A percentile compares a stretch with the other conserved stretches of the same genome.
These are phyloP conservation scores for Thelonectria blattea DNA, from an alignment of 2,329 filamentous ascomycete species.

Conservation along the genomic window DNA sequence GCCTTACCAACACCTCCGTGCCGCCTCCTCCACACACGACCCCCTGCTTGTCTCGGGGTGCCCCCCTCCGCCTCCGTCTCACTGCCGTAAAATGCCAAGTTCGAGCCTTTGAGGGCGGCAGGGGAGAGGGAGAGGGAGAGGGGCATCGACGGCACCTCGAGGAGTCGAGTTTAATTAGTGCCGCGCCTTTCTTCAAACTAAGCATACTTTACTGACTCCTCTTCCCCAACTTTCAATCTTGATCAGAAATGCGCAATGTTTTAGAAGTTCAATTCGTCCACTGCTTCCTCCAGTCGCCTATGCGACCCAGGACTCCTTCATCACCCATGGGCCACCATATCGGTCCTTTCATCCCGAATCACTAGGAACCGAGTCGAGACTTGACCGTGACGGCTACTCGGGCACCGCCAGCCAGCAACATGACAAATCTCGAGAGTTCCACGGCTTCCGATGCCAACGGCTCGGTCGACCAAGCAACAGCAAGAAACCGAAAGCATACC, in stretches of 20 bases:
- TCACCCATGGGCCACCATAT: neutral
- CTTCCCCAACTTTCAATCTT: constrained; percentile 7
- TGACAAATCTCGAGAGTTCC: constrained; percentile 7
- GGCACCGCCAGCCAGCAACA: neutral
- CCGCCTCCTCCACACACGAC: constrained; percentile 7
- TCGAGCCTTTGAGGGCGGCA: neutral
- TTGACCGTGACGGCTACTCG: neutral
- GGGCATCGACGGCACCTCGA: neutral
- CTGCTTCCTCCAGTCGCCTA: neutral
- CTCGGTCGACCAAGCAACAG: constrained; percentile 9
- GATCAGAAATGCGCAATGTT: neutral
- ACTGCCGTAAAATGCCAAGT: constrained; percentile 1
- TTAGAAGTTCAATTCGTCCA: neutral
- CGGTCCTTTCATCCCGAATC: neutral
- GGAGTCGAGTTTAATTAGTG: constrained; percentile 2
- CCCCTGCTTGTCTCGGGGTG: constrained; percentile 18
- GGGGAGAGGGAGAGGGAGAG: neutral
- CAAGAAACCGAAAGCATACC: constrained; percentile 34
- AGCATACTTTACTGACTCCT: neutral
- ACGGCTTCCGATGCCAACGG: neutral
- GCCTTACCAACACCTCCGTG: constrained; percentile 5
- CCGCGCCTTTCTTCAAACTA: constrained; percentile 6
- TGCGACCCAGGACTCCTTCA: neutral
- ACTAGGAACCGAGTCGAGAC: neutral
- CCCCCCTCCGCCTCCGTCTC: constrained; percentile 9